Percentiles rank a stretch among this genome's conserved stretches.
phyloP scores from a whole-genome alignment of 2,329 filamentous ascomycete genomes.

The Aspergillus versicolor region DNA sequence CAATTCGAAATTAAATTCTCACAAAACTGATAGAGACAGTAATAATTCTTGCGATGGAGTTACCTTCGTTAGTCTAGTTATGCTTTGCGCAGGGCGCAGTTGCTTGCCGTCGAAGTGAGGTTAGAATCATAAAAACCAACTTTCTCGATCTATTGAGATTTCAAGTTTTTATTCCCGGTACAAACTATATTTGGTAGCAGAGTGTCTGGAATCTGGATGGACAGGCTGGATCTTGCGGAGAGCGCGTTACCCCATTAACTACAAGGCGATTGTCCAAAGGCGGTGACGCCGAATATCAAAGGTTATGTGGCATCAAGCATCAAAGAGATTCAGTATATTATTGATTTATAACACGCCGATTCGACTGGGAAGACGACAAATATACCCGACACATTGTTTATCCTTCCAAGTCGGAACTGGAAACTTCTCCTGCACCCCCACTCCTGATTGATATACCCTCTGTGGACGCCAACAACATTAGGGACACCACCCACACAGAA shows the following conservation, averaged over 20 bases:
- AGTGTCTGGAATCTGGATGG: no score
- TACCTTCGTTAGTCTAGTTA: no score
- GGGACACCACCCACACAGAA: not conserved
- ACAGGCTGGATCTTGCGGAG: no score
- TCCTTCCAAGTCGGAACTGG: not conserved
- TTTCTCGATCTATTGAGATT: not conserved
- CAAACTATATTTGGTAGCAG: not conserved
- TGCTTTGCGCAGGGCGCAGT: no score
- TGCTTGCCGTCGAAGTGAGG: no score
- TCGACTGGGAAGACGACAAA: not conserved
- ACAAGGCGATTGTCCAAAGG: not conserved
- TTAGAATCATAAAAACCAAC: no score
- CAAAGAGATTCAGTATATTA: not conserved
- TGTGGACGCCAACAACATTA: not conserved
- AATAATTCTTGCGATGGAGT: no score
- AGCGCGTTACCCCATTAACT: no score
- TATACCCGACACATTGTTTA: not conserved
- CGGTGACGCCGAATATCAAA: not conserved
- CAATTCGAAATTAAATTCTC: no score
- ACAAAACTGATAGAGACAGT: no score
- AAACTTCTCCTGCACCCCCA: not conserved
- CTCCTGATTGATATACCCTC: not conserved
- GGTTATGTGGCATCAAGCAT: not conserved
- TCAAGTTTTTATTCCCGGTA: not conserved
- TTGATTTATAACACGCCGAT: constrained; percentile 13